Evolutionary conservation across 306 rosid genomes (phyloP), one percentile per base, ranked within the genome.

Genomic region (Astragalus glycyphyllos): DNA sequence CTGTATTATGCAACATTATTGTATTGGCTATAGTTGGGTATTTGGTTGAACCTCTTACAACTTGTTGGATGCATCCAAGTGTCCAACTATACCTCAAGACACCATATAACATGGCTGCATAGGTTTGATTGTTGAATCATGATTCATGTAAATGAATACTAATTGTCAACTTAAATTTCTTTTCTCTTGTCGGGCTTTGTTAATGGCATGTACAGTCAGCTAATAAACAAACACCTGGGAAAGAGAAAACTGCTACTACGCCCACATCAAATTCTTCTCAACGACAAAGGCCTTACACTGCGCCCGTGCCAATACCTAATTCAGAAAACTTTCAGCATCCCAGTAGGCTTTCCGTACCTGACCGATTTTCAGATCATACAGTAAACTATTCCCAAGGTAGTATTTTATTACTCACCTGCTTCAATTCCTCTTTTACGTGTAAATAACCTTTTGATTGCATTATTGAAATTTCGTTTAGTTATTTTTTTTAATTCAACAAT

Each of bases 211-310:
- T 58, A 49, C 66, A 4, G 41, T 47, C 54, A 68, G 68, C 78
- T 73, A 61, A 57, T 80, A 40, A 58, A 84, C 87, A 93, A 97
- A 87, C 87, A 66, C 88, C 98, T 76, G 98, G 94, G 50, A 91
- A 79, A 86, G 97, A 90, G 86, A 90, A 86, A 77, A 56, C 81
- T 6, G 77, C 76, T 55, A 58, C 32, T 51, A 79, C 84, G 20
- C 85, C 89, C 31, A 16, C 90, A 6, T 68, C 89, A 37, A 90
- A 79, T 79, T 45, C 88, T 73, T 56, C 89, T 74, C 80, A 84
- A 60, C 73, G 85, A 57, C 57, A 77, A 35, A 88, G 93, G 83
- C 74, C 86, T 15, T 59, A 83, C 50, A 78, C 82, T 4, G 46
- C 51, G 53, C 74, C 82, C 2, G 46, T 51, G 53, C 72, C 82